Conservation (phyloP, 768 basidiomycete species). For the Trametes sanguinea region DNA sequence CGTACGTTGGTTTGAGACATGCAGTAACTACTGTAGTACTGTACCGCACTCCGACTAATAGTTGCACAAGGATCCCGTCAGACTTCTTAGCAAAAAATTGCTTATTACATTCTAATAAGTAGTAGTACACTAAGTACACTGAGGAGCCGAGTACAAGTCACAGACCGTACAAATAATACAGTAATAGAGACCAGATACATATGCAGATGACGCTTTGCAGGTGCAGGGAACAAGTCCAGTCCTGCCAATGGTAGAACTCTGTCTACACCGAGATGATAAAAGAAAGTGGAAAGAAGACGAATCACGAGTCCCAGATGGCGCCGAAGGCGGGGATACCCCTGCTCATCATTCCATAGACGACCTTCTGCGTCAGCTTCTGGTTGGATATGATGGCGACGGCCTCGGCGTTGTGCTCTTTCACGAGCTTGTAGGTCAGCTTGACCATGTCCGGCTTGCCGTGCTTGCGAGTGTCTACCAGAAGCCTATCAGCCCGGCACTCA, state of each 20-base stretch:
- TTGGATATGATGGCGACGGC: constrained; percentile 63
- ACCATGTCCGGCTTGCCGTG: constrained; percentile 42
- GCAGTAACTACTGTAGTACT: no score
- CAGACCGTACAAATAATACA: neutral
- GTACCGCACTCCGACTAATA: no score
- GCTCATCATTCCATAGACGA: constrained; percentile 62
- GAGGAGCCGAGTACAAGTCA: neutral
- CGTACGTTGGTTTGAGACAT: no score
- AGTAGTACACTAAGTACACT: neutral
- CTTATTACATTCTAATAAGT: neutral
- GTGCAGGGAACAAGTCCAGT: neutral
- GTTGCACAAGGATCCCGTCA: no score
- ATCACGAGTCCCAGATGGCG: constrained; percentile 60
- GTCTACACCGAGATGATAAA: neutral
- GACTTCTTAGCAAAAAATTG: neutral
- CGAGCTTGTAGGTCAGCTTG: constrained; percentile 38
- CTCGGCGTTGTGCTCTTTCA: constrained; percentile 41
- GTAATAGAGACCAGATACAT: neutral
- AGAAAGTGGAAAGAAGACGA: neutral
- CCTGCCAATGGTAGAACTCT: neutral
- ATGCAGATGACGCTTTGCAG: neutral
- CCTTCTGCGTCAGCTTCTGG: constrained; percentile 54
- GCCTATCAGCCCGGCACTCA: neutral
- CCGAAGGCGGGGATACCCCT: constrained; percentile 63
- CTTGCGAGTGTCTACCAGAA: constrained; percentile 33